Evolutionary conservation across 2,329 filamentous ascomycete genomes (phyloP).

Genomic region (Spiromastix sp.): DNA sequence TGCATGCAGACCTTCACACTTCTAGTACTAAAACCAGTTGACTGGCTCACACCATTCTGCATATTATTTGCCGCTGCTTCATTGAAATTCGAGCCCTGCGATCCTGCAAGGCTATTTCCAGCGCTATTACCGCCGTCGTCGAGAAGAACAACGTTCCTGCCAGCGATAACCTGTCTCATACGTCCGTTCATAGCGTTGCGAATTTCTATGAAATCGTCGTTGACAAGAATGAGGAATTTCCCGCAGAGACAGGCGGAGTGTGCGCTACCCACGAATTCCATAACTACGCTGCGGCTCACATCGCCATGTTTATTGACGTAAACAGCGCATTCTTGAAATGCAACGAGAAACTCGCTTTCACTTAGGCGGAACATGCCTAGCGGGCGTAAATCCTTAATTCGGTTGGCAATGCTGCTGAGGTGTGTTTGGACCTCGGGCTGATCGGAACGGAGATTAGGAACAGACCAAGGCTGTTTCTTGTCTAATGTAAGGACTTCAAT

Average conservation of each 20-base stretch:
- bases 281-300: conserved; percentile 83
- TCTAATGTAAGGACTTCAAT: conserved; percentile 95
- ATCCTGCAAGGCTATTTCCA: conserved; percentile 25
- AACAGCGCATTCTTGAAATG: conserved; percentile 91
- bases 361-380: conserved; percentile 94
- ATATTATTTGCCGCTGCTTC: conserved; percentile 17
- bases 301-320: conserved; percentile 98
- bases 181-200: conserved; percentile 93
- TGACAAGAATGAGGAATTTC: conserved; percentile 85
- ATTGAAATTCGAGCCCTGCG: conserved; percentile 22
- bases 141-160: conserved; percentile 77
- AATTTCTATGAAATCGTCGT: conserved; percentile 93
- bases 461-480: conserved; percentile 90
- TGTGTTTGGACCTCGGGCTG: conserved; percentile 48
- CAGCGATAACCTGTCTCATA: conserved; percentile 85
- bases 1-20: conserved; percentile 94
- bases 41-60: conserved; percentile 23
- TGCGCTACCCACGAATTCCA: conserved; percentile 97
- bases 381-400: conserved; percentile 72
- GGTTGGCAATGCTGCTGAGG: conserved; percentile 73
- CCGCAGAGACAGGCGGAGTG: conserved; percentile 80
- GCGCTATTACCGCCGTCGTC: conserved; percentile 63
- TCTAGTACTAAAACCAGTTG: conserved; percentile 34
- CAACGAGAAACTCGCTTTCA: conserved; percentile 83
- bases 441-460: conserved; percentile 65